These are phyloP conservation scores for Aspergillus eucalypticola DNA, from an alignment of 2,329 filamentous ascomycete genomes.

Conservation along the genomic window DNA sequence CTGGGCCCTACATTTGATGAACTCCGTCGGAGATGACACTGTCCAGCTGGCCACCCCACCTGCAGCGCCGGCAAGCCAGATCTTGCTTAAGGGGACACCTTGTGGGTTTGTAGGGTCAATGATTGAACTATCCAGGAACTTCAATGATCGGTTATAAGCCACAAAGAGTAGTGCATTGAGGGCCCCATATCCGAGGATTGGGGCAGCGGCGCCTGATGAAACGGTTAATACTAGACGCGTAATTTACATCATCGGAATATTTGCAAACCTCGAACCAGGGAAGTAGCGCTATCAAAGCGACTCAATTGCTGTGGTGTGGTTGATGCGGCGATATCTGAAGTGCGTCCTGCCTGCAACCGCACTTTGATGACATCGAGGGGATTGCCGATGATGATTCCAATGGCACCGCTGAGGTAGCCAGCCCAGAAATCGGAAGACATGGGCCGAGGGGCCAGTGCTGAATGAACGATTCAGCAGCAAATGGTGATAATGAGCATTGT, in stretches of 20 bases:
- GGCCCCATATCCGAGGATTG: conserved; percentile 84
- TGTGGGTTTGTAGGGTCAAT: conserved; percentile 46
- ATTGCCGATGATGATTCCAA: conserved; percentile 86
- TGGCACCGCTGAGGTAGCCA: conserved; percentile 82
- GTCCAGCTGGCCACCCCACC: conserved; percentile 84
- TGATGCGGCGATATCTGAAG: conserved; percentile 26
- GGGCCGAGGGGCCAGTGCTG: not conserved
- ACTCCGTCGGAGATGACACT: conserved; percentile 83
- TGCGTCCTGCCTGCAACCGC: conserved; percentile 68
- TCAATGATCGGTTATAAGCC: conserved; percentile 82
- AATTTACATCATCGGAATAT: not conserved
- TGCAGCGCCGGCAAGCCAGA: conserved; percentile 76
- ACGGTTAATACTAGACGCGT: conserved; percentile 10
- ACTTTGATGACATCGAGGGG: conserved; percentile 80
- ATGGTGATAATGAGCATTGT: not conserved
- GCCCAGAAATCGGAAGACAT: conserved; percentile 95
- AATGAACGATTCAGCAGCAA: not conserved
- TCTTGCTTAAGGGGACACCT: conserved; percentile 60
- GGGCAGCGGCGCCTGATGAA: conserved; percentile 71
- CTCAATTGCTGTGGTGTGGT: conserved; percentile 24
- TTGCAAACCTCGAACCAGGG: conserved; percentile 42
- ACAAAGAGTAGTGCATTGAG: conserved; percentile 89
- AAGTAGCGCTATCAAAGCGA: conserved; percentile 37
- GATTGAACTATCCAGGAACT: conserved; percentile 53
- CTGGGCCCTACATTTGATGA: conserved; percentile 87